These are phyloP conservation scores for Tulasnella sp. DNA, from an alignment of 768 basidiomycete genomes.

Conservation along the genomic window DNA sequence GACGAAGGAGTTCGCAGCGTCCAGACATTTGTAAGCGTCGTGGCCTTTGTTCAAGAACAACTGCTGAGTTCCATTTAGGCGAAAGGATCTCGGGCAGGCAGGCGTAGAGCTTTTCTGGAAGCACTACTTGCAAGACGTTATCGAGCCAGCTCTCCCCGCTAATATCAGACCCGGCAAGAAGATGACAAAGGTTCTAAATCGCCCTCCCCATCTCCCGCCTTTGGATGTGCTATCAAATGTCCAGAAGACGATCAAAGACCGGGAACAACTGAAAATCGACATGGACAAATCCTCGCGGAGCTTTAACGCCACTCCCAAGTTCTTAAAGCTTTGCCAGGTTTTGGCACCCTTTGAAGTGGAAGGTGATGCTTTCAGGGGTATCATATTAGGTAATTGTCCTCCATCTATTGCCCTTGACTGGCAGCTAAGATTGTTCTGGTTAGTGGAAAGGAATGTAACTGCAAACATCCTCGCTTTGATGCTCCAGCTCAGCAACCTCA, in stretches of 20 bases:
- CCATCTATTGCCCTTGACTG: neutral
- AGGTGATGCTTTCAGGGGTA: constrained; percentile 54
- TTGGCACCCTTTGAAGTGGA: constrained; percentile 48
- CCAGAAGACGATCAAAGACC: neutral
- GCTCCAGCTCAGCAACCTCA: constrained; percentile 32
- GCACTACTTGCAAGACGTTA: neutral
- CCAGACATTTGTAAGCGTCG: neutral
- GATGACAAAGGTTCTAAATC: neutral
- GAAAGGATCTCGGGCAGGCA: neutral
- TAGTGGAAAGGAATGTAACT: constrained; percentile 48
- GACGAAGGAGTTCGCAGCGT: neutral
- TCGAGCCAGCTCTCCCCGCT: neutral
- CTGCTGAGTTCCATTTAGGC: neutral
- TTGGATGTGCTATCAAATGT: neutral
- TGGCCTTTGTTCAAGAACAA: neutral
- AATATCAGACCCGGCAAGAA: neutral
- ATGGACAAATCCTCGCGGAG: neutral
- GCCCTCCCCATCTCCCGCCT: too few species aligned
- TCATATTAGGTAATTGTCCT: constrained; percentile 51
- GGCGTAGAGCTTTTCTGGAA: neutral
- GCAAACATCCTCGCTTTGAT: constrained; percentile 56
- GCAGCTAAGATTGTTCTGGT: neutral
- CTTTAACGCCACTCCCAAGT: constrained; percentile 48
- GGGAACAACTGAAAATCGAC: neutral
- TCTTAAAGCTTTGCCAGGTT: constrained; percentile 51